phyloP scores from a whole-genome alignment of 805 yeast genomes.

The Candida germanica region DNA sequence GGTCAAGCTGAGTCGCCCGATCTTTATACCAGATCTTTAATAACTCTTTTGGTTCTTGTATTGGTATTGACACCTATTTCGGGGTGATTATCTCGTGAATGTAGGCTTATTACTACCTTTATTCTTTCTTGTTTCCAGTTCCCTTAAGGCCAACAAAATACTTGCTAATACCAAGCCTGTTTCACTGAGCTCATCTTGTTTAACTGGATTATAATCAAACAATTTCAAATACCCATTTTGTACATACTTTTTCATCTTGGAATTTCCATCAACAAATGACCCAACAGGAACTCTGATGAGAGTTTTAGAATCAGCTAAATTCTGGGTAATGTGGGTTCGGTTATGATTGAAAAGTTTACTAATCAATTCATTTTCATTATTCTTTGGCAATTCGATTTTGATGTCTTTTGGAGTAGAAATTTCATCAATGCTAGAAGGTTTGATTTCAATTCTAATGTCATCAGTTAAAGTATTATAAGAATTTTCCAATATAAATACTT shows the following conservation, averaged over 20 bases:
- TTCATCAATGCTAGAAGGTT: background rate
- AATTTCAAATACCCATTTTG: conserved; percentile 22
- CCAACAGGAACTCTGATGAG: conserved; percentile 27
- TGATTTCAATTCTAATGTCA: conserved; percentile 13
- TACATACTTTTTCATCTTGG: conserved; percentile 18
- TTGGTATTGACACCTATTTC: too few species aligned
- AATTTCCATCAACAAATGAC: conserved; percentile 21
- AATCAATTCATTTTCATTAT: conserved; percentile 1
- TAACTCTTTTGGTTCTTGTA: too few species aligned
- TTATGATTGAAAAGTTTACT: conserved; percentile 3
- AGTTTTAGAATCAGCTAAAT: conserved; percentile 5
- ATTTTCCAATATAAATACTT: conserved; percentile 19
- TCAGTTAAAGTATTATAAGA: conserved; percentile 20
- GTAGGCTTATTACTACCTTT: conserved; percentile 29
- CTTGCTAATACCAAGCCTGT: conserved; percentile 22
- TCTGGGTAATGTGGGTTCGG: conserved; percentile 1
- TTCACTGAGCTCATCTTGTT: conserved; percentile 9
- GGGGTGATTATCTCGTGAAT: conserved; percentile 3
- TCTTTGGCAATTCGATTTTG: conserved; percentile 8
- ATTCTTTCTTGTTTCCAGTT: conserved; percentile 32
- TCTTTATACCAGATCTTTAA: too few species aligned
- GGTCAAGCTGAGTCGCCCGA: too few species aligned
- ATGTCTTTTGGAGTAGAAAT: conserved; percentile 9
- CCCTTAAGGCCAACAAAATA: conserved; percentile 27
- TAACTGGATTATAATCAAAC: conserved; percentile 10